These are phyloP conservation scores for Populus hybrid DNA, from an alignment of 441 rosid genomes.

Conservation along the genomic window DNA sequence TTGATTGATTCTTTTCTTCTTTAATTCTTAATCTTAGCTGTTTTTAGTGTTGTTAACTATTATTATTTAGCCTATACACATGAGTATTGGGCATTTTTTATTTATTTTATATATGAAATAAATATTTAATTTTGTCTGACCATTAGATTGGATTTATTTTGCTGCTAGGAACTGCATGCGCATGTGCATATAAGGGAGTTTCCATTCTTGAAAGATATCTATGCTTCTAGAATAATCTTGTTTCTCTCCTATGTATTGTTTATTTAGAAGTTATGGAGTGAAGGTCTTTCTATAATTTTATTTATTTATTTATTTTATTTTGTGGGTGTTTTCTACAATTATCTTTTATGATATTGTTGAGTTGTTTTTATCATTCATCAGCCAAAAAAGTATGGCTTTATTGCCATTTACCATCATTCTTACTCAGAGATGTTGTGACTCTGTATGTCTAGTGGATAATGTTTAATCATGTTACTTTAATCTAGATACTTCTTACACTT, in stretches of 20 bases:
- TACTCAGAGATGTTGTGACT: too few relatives aligned
- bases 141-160: neutral
- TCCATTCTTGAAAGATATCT: neutral
- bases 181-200: neutral
- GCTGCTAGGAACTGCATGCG: neutral
- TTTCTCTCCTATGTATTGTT: neutral
- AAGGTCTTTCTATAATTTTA: neutral
- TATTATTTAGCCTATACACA: neutral
- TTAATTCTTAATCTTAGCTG: neutral
- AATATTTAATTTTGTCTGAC: neutral
- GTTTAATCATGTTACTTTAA: too few relatives aligned
- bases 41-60: neutral
- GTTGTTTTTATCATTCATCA: neutral
- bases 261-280: neutral
- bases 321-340: neutral
- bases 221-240: neutral
- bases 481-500: too few relatives aligned
- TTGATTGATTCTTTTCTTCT: neutral
- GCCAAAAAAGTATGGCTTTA: neutral
- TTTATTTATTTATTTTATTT: too few relatives aligned
- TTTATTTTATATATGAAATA: too few relatives aligned
- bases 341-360: neutral
- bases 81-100: neutral
- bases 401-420: neutral
- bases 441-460: too few relatives aligned